phyloP scores from a whole-genome alignment of 2,329 filamentous ascomycete species.

The Cadophora malorum region DNA sequence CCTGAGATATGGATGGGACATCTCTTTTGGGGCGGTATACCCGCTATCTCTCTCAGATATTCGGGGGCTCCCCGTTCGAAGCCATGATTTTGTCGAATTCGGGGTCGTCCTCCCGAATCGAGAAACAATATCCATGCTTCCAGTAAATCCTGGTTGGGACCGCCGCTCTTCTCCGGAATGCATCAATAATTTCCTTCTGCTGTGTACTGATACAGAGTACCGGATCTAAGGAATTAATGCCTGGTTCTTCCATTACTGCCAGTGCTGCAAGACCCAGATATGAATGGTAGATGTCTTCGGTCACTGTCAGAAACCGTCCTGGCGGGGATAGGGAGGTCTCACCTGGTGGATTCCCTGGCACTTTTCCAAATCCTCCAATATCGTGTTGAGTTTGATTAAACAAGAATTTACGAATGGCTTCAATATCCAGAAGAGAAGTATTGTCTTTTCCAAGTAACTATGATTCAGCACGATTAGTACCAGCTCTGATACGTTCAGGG shows the following conservation, averaged over 20 bases:
- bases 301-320: constrained; percentile 14
- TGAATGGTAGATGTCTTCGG: constrained; percentile 79
- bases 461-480: constrained; percentile 26
- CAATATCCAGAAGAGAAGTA: constrained; percentile 61
- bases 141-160: constrained; percentile 33
- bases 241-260: constrained; percentile 72
- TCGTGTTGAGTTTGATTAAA: constrained; percentile 85
- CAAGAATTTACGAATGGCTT: constrained; percentile 76
- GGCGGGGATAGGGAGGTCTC: constrained; percentile 15
- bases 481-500: neutral
- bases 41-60: neutral
- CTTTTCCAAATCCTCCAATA: constrained; percentile 83
- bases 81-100: constrained; percentile 36
- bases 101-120: constrained; percentile 38
- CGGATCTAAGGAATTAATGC: constrained; percentile 74
- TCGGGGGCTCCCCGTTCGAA: constrained; percentile 26
- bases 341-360: constrained; percentile 71
- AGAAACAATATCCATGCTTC: constrained; percentile 41
- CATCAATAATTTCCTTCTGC: constrained; percentile 56
- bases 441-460: constrained; percentile 61
- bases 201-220: constrained; percentile 76
- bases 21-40: constrained; percentile 4
- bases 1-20: neutral
- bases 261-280: constrained; percentile 87
- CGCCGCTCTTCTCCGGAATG: constrained; percentile 33